A percentile compares a stretch with the other conserved stretches of the same genome.
Conservation (phyloP, 2,329 filamentous ascomycete species). For the Ophiognomonia clavigignenti-juglandacearum region DNA sequence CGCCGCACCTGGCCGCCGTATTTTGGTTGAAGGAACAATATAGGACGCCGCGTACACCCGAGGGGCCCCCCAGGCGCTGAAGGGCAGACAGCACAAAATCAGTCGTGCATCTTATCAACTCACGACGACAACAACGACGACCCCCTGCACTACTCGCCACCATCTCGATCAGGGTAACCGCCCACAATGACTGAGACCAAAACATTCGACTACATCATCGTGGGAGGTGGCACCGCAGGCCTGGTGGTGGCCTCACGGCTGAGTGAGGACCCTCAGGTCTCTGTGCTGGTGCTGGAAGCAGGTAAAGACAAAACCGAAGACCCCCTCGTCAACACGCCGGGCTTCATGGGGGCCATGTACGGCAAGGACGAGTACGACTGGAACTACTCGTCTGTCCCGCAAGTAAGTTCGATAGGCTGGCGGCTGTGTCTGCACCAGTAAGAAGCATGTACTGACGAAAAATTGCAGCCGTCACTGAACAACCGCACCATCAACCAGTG, state of each 20-base stretch:
- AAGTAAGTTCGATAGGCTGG: conserved; percentile 19
- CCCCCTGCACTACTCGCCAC: too few species aligned
- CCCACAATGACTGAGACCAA: background rate
- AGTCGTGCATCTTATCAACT: too few species aligned
- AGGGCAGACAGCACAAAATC: too few species aligned
- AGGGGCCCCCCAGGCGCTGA: too few species aligned
- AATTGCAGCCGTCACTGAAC: conserved; percentile 22
- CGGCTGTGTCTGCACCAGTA: too few species aligned
- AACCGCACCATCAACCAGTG: conserved; percentile 27
- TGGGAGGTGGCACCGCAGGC: conserved; percentile 45
- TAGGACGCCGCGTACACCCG: too few species aligned
- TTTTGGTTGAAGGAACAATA: too few species aligned
- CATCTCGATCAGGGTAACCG: background rate
- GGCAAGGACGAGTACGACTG: conserved; percentile 35
- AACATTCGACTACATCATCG: conserved; percentile 22
- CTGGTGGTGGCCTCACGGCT: conserved; percentile 40
- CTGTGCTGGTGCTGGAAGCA: conserved; percentile 36
- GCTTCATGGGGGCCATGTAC: conserved; percentile 26
- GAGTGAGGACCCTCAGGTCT: conserved; percentile 27
- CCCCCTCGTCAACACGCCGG: conserved; percentile 32
- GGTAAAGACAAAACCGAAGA: conserved; percentile 29
- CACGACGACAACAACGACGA: too few species aligned
- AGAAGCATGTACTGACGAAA: background rate
- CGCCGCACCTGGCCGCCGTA: too few species aligned
- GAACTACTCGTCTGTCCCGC: conserved; percentile 32